Evolutionary conservation across 2,329 filamentous ascomycete genomes (phyloP).

Genomic region (Nemania abortiva): DNA sequence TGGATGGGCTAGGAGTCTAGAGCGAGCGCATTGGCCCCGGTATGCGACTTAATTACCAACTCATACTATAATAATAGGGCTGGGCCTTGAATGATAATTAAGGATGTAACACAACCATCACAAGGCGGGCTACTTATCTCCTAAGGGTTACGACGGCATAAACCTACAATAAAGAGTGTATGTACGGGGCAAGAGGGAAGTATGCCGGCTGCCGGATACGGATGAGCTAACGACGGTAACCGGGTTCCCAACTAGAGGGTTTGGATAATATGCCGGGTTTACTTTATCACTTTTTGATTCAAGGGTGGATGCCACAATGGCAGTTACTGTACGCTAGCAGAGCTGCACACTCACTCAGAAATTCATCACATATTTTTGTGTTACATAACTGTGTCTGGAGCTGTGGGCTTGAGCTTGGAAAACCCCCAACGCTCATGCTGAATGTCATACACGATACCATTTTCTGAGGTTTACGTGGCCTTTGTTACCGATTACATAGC

Average conservation of each 20-base stretch:
- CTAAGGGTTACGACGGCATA: slow-evolving; percentile 9
- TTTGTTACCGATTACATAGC: slow-evolving; percentile 9
- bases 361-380: not conserved
- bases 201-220: not conserved
- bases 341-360: not conserved
- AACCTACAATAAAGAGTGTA: slow-evolving; percentile 5
- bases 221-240: slow-evolving; percentile 7
- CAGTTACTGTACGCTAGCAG: not conserved
- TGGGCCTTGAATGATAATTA: slow-evolving; percentile 8
- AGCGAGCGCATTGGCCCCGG: slow-evolving; percentile 16
- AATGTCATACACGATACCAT: slow-evolving; percentile 7
- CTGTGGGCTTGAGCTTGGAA: not conserved
- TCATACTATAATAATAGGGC: slow-evolving; percentile 16
- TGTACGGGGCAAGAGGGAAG: not conserved
- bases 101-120: slow-evolving; percentile 17
- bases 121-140: slow-evolving; percentile 3
- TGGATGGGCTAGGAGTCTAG: slow-evolving; percentile 14
- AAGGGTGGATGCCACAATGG: not conserved
- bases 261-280: slow-evolving; percentile 20
- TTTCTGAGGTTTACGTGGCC: slow-evolving; percentile 33
- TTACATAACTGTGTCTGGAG: not conserved
- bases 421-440: not conserved
- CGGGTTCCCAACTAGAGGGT: slow-evolving; percentile 7
- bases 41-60: slow-evolving; percentile 26
- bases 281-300: not conserved